These are phyloP conservation scores for Cyphellophora europaea DNA, from an alignment of 2,329 filamentous ascomycete species.

Conservation along the genomic window DNA sequence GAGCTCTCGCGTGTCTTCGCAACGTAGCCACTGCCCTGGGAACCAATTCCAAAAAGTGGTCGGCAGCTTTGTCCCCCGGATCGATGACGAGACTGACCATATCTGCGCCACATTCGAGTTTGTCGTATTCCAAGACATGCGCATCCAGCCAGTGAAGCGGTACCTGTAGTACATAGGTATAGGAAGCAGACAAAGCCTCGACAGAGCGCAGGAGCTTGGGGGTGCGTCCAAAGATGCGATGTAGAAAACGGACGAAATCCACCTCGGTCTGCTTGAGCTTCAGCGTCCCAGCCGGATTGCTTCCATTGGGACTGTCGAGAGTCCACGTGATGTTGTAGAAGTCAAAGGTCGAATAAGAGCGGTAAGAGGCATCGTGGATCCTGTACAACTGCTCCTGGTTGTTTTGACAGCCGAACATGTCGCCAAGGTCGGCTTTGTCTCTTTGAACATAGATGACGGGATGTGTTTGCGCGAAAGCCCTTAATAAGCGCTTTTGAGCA, in stretches of 20 bases:
- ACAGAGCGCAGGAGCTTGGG: conserved; percentile 8
- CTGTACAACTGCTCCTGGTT: conserved; percentile 28
- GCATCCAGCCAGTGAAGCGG: conserved; percentile 8
- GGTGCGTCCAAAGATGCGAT: conserved; percentile 12
- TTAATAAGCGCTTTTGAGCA: no score
- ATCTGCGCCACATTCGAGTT: no score
- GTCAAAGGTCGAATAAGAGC: conserved; percentile 62
- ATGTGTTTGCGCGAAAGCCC: conserved; percentile 54
- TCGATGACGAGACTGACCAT: no score
- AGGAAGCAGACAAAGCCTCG: conserved; percentile 10
- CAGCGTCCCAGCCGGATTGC: conserved; percentile 1
- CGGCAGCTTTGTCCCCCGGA: no score
- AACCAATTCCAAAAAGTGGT: no score
- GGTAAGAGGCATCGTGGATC: conserved; percentile 38
- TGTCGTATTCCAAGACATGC: no score
- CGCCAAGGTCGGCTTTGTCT: no score
- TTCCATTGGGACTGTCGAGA: neutral
- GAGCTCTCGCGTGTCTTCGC: no score
- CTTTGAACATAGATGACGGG: no score
- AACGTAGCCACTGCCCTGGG: no score
- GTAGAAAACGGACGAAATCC: conserved; percentile 14
- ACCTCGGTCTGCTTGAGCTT: conserved; percentile 18
- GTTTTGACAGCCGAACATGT: no score
- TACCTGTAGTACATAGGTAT: conserved; percentile 17
- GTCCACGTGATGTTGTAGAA: conserved; percentile 55